Conservation (phyloP, 371 early-diverging fungal genomes). For the Nosema muscidifuracis region DNA sequence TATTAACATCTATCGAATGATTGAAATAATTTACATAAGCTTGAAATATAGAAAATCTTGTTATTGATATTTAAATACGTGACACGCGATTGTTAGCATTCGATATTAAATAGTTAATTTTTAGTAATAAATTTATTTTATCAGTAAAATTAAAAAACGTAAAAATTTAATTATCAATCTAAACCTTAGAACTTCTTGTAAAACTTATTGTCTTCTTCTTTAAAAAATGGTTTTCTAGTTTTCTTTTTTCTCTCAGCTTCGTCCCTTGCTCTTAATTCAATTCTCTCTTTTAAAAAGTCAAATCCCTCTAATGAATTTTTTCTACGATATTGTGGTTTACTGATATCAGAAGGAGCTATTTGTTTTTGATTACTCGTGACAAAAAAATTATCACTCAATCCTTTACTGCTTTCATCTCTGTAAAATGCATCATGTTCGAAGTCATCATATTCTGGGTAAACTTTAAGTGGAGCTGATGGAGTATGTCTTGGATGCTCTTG, state of each 20-base stretch:
- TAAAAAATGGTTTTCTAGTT: too few species aligned
- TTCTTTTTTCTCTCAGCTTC: background rate
- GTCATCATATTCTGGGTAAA: slow-evolving; percentile 2
- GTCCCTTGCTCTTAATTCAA: background rate
- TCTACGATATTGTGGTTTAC: background rate
- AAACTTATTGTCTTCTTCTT: too few species aligned
- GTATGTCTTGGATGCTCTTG: background rate
- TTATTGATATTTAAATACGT: too few species aligned
- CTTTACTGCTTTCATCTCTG: background rate
- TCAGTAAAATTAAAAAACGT: too few species aligned
- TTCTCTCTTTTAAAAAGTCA: slow-evolving; percentile 24
- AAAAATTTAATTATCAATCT: too few species aligned
- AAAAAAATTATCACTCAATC: background rate
- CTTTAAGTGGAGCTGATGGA: background rate
- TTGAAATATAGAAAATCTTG: too few species aligned
- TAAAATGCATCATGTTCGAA: slow-evolving; percentile 6
- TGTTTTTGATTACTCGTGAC: background rate
- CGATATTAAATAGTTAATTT: too few species aligned
- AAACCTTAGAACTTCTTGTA: too few species aligned
- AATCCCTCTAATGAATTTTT: slow-evolving; percentile 12
- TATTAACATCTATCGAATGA: slow-evolving; percentile 16
- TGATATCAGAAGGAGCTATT: background rate
- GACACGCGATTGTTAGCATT: too few species aligned
- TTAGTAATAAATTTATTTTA: too few species aligned
- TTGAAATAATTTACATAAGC: background rate